Evolutionary conservation across 2,329 filamentous ascomycete genomes (phyloP).

Genomic region (Xylaria hypoxylon): DNA sequence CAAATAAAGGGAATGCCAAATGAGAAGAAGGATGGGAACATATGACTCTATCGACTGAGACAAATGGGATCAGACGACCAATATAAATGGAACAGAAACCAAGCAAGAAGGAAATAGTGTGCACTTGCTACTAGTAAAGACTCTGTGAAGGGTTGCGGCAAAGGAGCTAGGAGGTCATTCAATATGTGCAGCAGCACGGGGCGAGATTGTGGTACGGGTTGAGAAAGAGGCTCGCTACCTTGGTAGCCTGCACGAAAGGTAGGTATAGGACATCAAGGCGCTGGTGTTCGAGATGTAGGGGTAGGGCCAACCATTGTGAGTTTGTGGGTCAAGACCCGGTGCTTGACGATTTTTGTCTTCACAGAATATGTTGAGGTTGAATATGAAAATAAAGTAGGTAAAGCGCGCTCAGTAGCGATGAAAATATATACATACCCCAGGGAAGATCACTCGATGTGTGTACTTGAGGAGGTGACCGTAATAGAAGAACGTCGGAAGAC

Average conservation of each 20-base stretch:
- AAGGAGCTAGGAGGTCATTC: not conserved
- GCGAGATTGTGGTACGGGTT: not conserved
- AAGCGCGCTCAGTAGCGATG: not conserved
- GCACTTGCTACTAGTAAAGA: not conserved
- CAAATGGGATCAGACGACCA: not conserved
- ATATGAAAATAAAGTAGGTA: not conserved
- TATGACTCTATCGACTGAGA: not conserved
- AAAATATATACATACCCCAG: slow-evolving; percentile 29
- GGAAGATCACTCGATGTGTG: slow-evolving; percentile 17
- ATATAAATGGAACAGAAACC: not conserved
- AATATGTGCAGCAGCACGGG: not conserved
- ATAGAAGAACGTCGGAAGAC: slow-evolving; percentile 14
- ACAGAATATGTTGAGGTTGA: not conserved
- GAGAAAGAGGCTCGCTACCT: not conserved
- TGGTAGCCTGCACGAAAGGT: not conserved
- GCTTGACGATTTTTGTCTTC: not conserved
- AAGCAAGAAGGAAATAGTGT: not conserved
- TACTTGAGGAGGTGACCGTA: slow-evolving; percentile 13
- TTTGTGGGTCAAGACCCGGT: slow-evolving; percentile 1
- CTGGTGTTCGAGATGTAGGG: not conserved
- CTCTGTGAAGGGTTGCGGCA: not conserved
- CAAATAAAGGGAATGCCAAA: not conserved
- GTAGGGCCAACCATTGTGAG: slow-evolving; percentile 24
- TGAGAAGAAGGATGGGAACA: not conserved
- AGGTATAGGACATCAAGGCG: not conserved